Evolutionary conservation across 768 basidiomycete genomes (phyloP), one percentile per base, ranked within the genome.

Genomic region (Auricularia auricula-judae): DNA sequence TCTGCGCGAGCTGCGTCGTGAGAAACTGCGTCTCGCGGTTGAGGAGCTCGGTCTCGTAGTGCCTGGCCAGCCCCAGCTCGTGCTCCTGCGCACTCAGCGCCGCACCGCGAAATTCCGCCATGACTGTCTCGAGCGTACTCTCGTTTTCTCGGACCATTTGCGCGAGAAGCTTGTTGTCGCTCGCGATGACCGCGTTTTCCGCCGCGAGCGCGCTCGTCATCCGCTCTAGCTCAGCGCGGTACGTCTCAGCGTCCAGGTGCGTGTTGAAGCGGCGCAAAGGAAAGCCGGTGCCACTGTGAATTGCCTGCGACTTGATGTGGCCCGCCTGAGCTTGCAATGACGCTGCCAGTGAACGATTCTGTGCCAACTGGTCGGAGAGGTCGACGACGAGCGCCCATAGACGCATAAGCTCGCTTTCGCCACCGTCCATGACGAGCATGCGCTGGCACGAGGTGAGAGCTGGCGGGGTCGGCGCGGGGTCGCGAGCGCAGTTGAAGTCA

Each of bases 111-210:
- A 99, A 99, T 64, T 82, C 81, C 65, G 86, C 84, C 97, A 99
- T 99, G 54, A 98, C 85, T 5, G 83, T 90, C 75, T 99, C 97
- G 36, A 99, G 77, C 0, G 96, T 98, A 71, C 92, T 89, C 73
- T 99, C 97, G 71, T 97, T 98, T 73, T 99, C 97, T 70, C 94
- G 94, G 70, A 98, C 87, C 63, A 99, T 79, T 4, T 82, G 78
- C 68, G 88, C 91, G 36, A 99, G 81, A 69, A 98, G 96, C 73
- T 97, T 96, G 79, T 98, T 99, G 76, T 98, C 97, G 69, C 96
- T 84, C 70, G 91, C 84, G 53, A 99, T 78, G 4, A 78, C 76
- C 69, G 89, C 87, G 72, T 98, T 99, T 74, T 99, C 95, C 29
- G 82, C 76, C 3, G 82, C 77, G 70, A 98, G 87, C 60, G 84